Evolutionary conservation across 441 rosid genomes (phyloP), one percentile per base, ranked within the genome.

Genomic region (Aleurites moluccanus): DNA sequence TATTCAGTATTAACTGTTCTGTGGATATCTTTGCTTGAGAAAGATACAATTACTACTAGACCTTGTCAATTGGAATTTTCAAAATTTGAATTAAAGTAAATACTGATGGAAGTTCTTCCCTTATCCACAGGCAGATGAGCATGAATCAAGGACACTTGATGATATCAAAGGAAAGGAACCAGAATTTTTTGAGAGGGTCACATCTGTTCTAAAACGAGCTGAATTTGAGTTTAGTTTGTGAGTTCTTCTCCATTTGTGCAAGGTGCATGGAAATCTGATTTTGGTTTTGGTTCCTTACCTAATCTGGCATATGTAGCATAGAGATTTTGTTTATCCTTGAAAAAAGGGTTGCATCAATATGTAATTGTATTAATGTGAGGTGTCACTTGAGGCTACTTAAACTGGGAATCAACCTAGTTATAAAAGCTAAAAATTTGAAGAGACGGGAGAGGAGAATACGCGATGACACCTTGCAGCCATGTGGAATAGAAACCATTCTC

Each of bases 101-200:
- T 25, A 18, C 47, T 72, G 53, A 65, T 50, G 52, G 28, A 59
- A 20, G 7, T 18, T 28, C 20, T 38, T 14, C 10, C 38, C 14
- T 68, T 56, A 50, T 55, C 14, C 27, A 53, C 79, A 95, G 98
- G 98, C 89, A 11, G 93, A 90, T 80, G 97, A 93, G 74, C 99
- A 92, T 69, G 98, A 93, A 77, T 80, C 71, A 28, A 86, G 73
- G 81, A 86, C 85, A 28, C 86, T 90, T 21, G 92, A 89, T 47
- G 92, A 90, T 64, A 88, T 92, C 25, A 84, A 75, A 80, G 88
- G 80, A 73, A 69, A 75, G 52, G 96, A 95, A 77, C 89, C 88
- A 1, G 92, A 88, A 67, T 91, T 84, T 77, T 92, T 83, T 68
- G 56, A 74, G 67, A 89, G 84, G 79, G 93, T 88, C 47, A 80